phyloP scores from a whole-genome alignment of 2,329 filamentous ascomycete species.

The Sphaerostilbella broomeana region DNA sequence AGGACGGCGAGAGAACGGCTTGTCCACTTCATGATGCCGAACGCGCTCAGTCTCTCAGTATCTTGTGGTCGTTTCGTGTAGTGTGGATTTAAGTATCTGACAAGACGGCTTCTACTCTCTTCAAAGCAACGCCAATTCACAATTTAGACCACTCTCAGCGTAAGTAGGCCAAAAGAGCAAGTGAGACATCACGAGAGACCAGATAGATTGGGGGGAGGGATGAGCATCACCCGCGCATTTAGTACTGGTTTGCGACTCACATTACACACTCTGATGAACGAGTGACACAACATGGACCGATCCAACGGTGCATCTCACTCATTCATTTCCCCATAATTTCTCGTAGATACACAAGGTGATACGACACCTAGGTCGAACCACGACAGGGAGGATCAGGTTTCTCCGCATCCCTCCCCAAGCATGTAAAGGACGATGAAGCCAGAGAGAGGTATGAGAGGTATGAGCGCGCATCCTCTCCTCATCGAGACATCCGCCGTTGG shows the following conservation, averaged over 20 bases:
- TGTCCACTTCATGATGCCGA: conserved; percentile 20
- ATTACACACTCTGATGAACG: not conserved
- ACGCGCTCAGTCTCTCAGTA: not conserved
- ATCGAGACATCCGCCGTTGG: too few relatives aligned
- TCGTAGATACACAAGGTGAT: not conserved
- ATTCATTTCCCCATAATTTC: not conserved
- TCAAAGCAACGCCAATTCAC: not conserved
- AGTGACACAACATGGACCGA: conserved; percentile 2
- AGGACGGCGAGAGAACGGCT: conserved; percentile 13
- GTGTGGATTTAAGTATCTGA: not conserved
- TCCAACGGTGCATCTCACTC: too few relatives aligned
- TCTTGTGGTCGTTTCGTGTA: not conserved
- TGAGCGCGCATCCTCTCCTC: too few relatives aligned
- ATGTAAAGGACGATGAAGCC: too few relatives aligned
- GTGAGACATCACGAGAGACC: not conserved
- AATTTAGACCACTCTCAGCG: not conserved
- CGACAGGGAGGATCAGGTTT: too few relatives aligned
- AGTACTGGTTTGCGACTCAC: not conserved
- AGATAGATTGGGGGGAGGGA: not conserved
- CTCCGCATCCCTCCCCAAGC: too few relatives aligned
- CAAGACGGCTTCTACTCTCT: too few relatives aligned
- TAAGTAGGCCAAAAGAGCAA: not conserved
- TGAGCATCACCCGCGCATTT: conserved; percentile 1
- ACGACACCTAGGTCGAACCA: too few relatives aligned
- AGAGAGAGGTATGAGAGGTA: too few relatives aligned